These are phyloP conservation scores for Solanum lignicaule DNA, from an alignment of 257 asterid species.

Conservation along the genomic window DNA sequence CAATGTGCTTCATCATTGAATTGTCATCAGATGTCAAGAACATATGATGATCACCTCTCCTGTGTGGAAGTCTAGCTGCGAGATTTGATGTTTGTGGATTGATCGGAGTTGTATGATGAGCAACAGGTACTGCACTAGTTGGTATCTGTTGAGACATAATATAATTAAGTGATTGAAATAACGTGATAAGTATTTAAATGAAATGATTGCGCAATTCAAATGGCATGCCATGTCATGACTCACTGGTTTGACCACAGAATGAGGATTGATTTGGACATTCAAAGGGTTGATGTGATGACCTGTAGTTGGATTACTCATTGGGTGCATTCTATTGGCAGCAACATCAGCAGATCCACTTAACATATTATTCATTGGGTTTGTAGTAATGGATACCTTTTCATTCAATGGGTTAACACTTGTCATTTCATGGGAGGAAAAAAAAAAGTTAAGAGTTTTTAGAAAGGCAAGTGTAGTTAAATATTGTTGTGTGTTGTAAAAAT, in stretches of 20 bases:
- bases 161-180: background rate
- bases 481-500: background rate
- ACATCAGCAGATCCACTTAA: background rate
- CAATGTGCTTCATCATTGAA: conserved; percentile 45
- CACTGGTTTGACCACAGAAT: background rate
- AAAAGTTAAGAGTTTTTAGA: background rate
- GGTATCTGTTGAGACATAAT: background rate
- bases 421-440: background rate
- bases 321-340: background rate
- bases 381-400: background rate
- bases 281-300: background rate
- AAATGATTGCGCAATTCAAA: background rate
- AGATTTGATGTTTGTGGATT: background rate
- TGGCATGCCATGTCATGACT: background rate
- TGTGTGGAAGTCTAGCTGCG: conserved; percentile 8
- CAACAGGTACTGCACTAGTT: background rate
- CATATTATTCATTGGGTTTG: background rate
- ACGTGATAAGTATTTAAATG: background rate
- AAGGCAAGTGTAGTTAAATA: conserved; percentile 1
- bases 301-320: background rate
- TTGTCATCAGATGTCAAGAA: conserved; percentile 39
- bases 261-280: background rate
- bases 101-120: background rate
- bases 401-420: background rate
- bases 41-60: conserved; percentile 30